These are phyloP conservation scores for Aspergillus vadensis DNA, from an alignment of 2,329 filamentous ascomycete genomes.

Conservation along the genomic window DNA sequence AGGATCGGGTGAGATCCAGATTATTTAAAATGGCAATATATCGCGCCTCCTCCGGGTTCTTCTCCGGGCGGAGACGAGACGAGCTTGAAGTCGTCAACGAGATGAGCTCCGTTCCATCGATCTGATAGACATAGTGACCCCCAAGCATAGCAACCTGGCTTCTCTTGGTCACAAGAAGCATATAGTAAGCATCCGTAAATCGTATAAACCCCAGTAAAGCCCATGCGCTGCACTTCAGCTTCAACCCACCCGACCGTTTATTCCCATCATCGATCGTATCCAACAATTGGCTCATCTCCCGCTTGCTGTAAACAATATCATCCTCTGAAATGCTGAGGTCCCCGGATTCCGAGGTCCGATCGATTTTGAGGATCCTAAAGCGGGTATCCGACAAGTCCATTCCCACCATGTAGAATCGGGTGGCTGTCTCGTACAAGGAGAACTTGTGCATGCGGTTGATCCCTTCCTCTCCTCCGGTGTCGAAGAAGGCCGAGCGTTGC, in stretches of 20 bases:
- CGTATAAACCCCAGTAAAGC: constrained; percentile 91
- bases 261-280: constrained; percentile 96
- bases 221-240: constrained; percentile 87
- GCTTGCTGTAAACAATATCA: constrained; percentile 88
- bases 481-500: constrained; percentile 38
- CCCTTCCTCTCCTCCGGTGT: constrained; percentile 47
- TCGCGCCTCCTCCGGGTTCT: constrained; percentile 83
- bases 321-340: constrained; percentile 88
- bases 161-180: constrained; percentile 94
- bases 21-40: constrained; percentile 89
- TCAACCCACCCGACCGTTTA: constrained; percentile 84
- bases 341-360: constrained; percentile 77
- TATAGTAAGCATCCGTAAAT: constrained; percentile 95
- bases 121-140: constrained; percentile 92
- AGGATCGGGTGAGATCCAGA: constrained; percentile 83
- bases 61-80: constrained; percentile 72
- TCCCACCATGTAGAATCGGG: constrained; percentile 90
- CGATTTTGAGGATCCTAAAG: constrained; percentile 92
- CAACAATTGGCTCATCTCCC: constrained; percentile 89
- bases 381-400: constrained; percentile 85
- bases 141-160: constrained; percentile 95
- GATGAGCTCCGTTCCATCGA: constrained; percentile 90
- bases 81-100: constrained; percentile 73
- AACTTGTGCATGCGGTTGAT: constrained; percentile 84
- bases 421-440: constrained; percentile 94